Evolutionary conservation across 2,329 filamentous ascomycete species (phyloP).

Genomic region (Penicillium rolfsii): DNA sequence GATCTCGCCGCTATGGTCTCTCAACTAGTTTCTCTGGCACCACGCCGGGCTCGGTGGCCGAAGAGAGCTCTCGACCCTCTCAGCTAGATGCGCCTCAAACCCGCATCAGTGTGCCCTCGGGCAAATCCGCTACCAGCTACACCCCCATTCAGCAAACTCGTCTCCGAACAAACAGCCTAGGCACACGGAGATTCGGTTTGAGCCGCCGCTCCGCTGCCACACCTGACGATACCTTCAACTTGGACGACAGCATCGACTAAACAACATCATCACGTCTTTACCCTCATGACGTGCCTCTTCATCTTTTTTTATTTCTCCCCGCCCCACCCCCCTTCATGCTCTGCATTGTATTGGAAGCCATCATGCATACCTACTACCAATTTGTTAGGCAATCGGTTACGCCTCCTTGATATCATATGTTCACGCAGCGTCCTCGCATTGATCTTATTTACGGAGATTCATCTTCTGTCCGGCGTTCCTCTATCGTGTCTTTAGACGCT

Average conservation of each 20-base stretch:
- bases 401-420: conserved; percentile 14
- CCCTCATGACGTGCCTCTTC: background rate
- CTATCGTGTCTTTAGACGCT: conserved; percentile 18
- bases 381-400: conserved; percentile 6
- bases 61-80: conserved; percentile 26
- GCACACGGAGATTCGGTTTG: conserved; percentile 40
- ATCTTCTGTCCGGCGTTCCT: conserved; percentile 17
- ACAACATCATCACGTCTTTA: background rate
- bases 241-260: conserved; percentile 40
- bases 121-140: conserved; percentile 42
- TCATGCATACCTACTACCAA: conserved; percentile 15
- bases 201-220: conserved; percentile 35
- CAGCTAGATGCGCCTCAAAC: conserved; percentile 35
- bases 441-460: conserved; percentile 17
- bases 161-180: conserved; percentile 43
- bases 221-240: conserved; percentile 32
- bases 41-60: conserved; percentile 26
- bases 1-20: conserved; percentile 45
- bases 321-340: background rate
- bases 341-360: conserved; percentile 9
- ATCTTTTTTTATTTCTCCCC: background rate
- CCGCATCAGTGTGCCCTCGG: conserved; percentile 39
- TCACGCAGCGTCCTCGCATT: conserved; percentile 27
- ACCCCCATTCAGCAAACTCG: conserved; percentile 44
- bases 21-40: conserved; percentile 27